These are phyloP conservation scores for Acanthamoeba polyphaga DNA, from an alignment of 208 protist genomes.

Conservation along the genomic window DNA sequence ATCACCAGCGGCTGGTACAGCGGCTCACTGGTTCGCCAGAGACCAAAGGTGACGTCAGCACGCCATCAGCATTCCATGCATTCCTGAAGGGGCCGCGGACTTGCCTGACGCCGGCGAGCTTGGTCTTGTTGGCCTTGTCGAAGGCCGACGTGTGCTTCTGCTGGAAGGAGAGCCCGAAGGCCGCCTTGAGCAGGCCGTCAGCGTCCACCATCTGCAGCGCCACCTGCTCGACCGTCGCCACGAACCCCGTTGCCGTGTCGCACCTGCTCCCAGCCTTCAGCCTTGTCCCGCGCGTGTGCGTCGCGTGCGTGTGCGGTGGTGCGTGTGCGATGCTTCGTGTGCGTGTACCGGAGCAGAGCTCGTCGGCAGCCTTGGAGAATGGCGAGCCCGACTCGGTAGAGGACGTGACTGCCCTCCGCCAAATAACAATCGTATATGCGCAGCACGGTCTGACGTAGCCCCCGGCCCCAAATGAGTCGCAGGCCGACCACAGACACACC, in stretches of 20 bases:
- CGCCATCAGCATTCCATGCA: background rate
- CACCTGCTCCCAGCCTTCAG: background rate
- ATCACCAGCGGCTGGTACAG: background rate
- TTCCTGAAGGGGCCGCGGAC: background rate
- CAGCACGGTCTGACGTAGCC: background rate
- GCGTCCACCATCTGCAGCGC: constrained; percentile 24
- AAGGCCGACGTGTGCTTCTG: background rate
- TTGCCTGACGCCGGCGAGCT: background rate
- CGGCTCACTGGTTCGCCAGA: background rate
- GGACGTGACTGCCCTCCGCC: constrained; percentile 11
- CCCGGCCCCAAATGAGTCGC: background rate
- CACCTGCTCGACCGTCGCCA: constrained; percentile 17
- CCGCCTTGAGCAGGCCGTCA: background rate
- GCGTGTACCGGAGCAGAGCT: background rate
- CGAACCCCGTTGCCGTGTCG: background rate
- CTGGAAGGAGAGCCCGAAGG: constrained; percentile 1
- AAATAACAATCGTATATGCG: constrained; percentile 36
- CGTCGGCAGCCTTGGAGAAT: background rate
- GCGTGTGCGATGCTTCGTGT: background rate
- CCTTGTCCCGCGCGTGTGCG: no score
- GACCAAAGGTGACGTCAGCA: background rate
- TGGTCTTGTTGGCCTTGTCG: background rate
- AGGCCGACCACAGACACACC: background rate
- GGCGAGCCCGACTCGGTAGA: constrained; percentile 39
- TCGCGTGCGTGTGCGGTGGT: background rate